Base-by-base conservation (phyloP, 2,329 filamentous ascomycete genomes). In the Venturia effusa region DNA sequence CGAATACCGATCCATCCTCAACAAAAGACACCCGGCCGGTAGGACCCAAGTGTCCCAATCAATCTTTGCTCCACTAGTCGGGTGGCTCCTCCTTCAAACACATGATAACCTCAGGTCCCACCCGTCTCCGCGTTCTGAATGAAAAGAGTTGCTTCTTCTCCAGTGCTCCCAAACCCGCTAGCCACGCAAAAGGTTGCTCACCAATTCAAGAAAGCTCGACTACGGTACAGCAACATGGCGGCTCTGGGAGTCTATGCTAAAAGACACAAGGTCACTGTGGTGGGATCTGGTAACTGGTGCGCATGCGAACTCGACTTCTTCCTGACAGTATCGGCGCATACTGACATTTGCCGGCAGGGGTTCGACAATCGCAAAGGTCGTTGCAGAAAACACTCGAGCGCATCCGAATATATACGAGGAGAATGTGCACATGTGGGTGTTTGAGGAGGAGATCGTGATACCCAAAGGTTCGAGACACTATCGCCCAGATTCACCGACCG, bases 391-490 rank as follows among this genome's bases (percentile, higher is more conserved):
- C 78, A 89, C 91, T 43, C 85, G 83, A 67, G 86, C 83, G 68
- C 82, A 96, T 77, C 82, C 86, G 11, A 83, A 91, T 37, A 73
- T 97, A 55, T 99, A 97, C 74, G 90, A 97, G 72, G 80, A 88
- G 74, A 81, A 91, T 67, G 92, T 99, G 62, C 90, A 96, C 77
- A 97, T 99, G 94, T 99, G 94, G 94, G 95, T 99, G 72, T 97
- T 86, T 74, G 94, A 99, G 77, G 94, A 99, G 76, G 84, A 96
- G 30, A 87, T 96, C 67, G 83, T 84, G 63, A 80, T 96, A 51
- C 78, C 89, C 15, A 82, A 87, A 70, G 81, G 83, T 67, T 93
- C 89, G 60, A 85, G 84, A 69, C 83, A 91, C 77, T 92, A 91
- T 80, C 82, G 89, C 70, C 72, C 83, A 24, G 77, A 81, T 65